These are phyloP conservation scores for Penicillium crystallinum DNA, from an alignment of 495 filamentous ascomycete genomes.

Conservation along the genomic window DNA sequence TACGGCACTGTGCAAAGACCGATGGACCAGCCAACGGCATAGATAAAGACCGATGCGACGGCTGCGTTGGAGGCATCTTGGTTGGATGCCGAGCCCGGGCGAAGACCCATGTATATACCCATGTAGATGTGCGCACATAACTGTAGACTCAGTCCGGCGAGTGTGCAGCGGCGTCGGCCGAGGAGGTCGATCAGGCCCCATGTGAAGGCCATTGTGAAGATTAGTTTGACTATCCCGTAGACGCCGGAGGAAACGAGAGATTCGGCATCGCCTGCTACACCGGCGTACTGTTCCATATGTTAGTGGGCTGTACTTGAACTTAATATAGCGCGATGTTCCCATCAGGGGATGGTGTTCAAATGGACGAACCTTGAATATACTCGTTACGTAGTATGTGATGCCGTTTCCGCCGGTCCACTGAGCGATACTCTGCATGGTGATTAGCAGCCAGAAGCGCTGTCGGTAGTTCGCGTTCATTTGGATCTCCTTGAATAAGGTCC, in stretches of 20 bases:
- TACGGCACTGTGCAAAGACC: constrained; percentile 48
- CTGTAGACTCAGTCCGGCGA: constrained; percentile 35
- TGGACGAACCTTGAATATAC: constrained; percentile 28
- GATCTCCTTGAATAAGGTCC: constrained; percentile 40
- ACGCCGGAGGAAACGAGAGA: constrained; percentile 41
- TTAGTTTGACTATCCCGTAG: constrained; percentile 42
- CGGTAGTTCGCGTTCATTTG: constrained; percentile 38
- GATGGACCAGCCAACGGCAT: constrained; percentile 46
- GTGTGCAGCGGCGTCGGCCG: constrained; percentile 37
- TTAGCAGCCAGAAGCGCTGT: constrained; percentile 43
- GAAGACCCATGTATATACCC: constrained; percentile 40
- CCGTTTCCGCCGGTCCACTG: constrained; percentile 48
- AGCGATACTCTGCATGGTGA: constrained; percentile 41
- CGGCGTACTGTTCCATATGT: constrained; percentile 23
- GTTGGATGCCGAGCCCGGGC: constrained; percentile 28
- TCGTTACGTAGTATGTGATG: constrained; percentile 44
- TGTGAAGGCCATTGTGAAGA: constrained; percentile 45
- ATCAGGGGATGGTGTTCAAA: not conserved
- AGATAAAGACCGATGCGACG: constrained; percentile 43
- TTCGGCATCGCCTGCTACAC: constrained; percentile 22
- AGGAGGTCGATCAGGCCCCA: constrained; percentile 42
- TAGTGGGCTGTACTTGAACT: not conserved
- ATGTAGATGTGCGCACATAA: constrained; percentile 41
- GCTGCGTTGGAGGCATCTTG: constrained; percentile 38
- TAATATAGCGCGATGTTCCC: not conserved